phyloP scores from a whole-genome alignment of 768 basidiomycete genomes.

The Tylopilus rubrobrunneus region DNA sequence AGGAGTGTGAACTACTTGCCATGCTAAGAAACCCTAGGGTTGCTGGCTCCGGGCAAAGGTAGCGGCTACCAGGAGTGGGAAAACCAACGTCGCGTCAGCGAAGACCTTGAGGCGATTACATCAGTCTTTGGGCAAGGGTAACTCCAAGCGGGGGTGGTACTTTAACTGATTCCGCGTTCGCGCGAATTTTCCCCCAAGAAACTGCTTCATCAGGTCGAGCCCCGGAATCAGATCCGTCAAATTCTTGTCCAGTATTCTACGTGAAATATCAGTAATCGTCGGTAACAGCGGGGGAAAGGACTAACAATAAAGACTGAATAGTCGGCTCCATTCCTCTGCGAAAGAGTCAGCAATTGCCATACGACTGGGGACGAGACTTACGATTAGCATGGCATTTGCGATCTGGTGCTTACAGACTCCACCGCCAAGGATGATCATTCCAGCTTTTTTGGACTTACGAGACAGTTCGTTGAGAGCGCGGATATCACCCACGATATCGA shows the following conservation, averaged over 20 bases:
- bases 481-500: slow-evolving; percentile 96
- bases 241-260: slow-evolving; percentile 98
- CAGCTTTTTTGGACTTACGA: slow-evolving; percentile 85
- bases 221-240: slow-evolving; percentile 97
- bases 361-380: slow-evolving; percentile 34
- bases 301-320: slow-evolving; percentile 92
- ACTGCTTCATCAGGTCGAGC: slow-evolving; percentile 97
- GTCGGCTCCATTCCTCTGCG: slow-evolving; percentile 94
- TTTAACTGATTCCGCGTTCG: slow-evolving; percentile 79
- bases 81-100: slow-evolving; percentile 96
- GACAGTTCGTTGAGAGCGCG: slow-evolving; percentile 86
- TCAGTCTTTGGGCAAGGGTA: slow-evolving; percentile 5
- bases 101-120: slow-evolving; percentile 48
- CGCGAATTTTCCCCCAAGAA: slow-evolving; percentile 97
- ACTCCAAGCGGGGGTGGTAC: slow-evolving; percentile 32
- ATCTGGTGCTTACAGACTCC: slow-evolving; percentile 99
- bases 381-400: slow-evolving; percentile 99
- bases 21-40: neutral
- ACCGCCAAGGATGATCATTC: slow-evolving; percentile 97
- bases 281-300: neutral
- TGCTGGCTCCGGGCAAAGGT: slow-evolving; percentile 67
- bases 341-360: slow-evolving; percentile 2
- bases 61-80: slow-evolving; percentile 91
- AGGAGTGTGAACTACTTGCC: neutral
- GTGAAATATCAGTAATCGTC: neutral